These are phyloP conservation scores for Stephania japonica DNA, from an alignment of 164 flowering plant genomes.

Conservation along the genomic window DNA sequence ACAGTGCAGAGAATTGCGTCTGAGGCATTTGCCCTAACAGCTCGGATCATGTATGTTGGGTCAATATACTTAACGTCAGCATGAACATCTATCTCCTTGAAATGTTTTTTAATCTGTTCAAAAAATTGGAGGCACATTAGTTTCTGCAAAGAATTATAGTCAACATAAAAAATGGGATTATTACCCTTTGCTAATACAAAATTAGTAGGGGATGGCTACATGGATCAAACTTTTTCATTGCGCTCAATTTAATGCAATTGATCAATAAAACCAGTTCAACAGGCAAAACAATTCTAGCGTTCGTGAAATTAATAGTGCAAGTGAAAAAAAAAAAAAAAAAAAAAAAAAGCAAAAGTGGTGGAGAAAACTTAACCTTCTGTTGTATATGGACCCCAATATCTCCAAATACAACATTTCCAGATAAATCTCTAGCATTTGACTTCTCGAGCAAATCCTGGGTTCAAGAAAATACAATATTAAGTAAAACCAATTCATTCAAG, in stretches of 20 bases:
- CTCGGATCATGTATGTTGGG: conserved; percentile 48
- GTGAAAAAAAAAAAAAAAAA: too few relatives aligned
- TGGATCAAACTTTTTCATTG: too few relatives aligned
- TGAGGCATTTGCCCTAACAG: conserved; percentile 49
- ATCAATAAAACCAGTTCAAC: neutral
- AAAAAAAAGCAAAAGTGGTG: neutral
- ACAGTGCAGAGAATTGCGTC: conserved; percentile 53
- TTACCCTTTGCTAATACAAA: neutral
- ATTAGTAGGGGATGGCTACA: too few relatives aligned
- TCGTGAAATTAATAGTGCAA: neutral
- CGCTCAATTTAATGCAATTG: too few relatives aligned
- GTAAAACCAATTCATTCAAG: conserved; percentile 8
- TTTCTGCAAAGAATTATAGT: neutral
- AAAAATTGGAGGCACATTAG: conserved; percentile 1
- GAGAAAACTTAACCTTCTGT: conserved; percentile 27
- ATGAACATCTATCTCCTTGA: conserved; percentile 32
- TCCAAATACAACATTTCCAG: conserved; percentile 34
- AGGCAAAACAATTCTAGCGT: neutral
- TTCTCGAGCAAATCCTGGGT: conserved; percentile 34
- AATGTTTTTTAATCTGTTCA: conserved; percentile 36
- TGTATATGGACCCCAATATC: conserved; percentile 42
- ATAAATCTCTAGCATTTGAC: conserved; percentile 39
- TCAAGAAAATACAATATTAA: neutral
- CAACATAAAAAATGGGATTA: neutral
- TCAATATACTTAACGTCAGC: conserved; percentile 47